Percentiles rank a stretch among this genome's conserved stretches.
Evolutionary conservation across 208 protist species (phyloP).

Genomic region (Angomonas deanei): DNA sequence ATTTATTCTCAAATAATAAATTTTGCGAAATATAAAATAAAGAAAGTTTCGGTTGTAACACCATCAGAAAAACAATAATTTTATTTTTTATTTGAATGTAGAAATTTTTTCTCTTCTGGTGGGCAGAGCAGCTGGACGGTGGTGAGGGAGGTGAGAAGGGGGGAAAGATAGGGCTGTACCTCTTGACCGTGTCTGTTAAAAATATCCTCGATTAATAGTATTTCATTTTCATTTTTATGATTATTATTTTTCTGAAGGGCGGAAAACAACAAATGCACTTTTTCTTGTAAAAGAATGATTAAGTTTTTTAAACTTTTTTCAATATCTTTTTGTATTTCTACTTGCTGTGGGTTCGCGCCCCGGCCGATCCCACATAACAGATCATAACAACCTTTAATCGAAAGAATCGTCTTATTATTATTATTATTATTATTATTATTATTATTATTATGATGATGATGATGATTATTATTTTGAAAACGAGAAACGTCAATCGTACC

Average conservation of each 20-base stretch:
- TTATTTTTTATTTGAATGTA: conserved; percentile 32
- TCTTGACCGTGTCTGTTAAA: not conserved
- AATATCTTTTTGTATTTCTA: not conserved
- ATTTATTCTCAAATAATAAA: conserved; percentile 56
- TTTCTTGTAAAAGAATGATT: not conserved
- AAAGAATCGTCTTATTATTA: not conserved
- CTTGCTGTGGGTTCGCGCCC: not conserved
- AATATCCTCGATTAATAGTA: not conserved
- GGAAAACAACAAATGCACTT: not conserved
- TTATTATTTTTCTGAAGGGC: too few species aligned
- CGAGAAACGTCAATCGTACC: too few species aligned
- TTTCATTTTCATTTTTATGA: too few species aligned
- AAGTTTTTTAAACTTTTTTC: not conserved
- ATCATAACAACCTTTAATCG: not conserved
- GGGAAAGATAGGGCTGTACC: conserved; percentile 24
- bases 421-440: too few species aligned
- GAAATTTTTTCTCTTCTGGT: conserved; percentile 31
- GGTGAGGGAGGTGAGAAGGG: conserved; percentile 47
- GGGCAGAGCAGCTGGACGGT: conserved; percentile 56
- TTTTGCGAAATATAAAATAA: conserved; percentile 28
- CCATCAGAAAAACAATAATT: conserved; percentile 45
- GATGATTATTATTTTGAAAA: too few species aligned
- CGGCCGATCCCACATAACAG: not conserved
- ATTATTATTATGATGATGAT: too few species aligned
- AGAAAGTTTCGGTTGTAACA: conserved; percentile 35